A percentile compares a stretch with the other conserved stretches of the same genome.
Conservation (phyloP, 2,329 filamentous ascomycete species). For the Fusarium lateritium region DNA sequence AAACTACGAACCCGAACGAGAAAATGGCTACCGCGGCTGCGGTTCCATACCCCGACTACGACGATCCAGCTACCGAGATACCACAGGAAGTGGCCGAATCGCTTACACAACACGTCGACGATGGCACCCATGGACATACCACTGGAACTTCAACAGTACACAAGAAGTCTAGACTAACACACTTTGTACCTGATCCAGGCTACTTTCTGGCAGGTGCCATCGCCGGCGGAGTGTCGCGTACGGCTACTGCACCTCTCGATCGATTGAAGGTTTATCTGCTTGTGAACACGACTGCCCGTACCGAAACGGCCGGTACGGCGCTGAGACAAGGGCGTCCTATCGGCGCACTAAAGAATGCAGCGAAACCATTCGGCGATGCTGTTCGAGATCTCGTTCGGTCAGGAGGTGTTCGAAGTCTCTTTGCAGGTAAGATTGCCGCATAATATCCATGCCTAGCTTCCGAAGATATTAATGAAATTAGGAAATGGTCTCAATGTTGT, state of each 20-base stretch:
- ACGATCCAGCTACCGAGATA: conserved; percentile 46
- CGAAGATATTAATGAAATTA: conserved; percentile 55
- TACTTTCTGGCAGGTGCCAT: conserved; percentile 97
- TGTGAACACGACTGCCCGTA: conserved; percentile 77
- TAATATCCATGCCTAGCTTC: neutral
- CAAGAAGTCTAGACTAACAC: conserved; percentile 71
- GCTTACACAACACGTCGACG: conserved; percentile 49
- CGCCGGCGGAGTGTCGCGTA: conserved; percentile 94
- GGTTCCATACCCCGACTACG: conserved; percentile 41
- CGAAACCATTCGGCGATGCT: conserved; percentile 79
- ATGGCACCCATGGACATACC: conserved; percentile 55
- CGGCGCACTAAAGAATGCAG: conserved; percentile 74
- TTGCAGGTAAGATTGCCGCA: conserved; percentile 79
- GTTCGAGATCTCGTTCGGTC: conserved; percentile 85
- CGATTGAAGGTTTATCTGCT: conserved; percentile 98
- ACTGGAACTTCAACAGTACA: conserved; percentile 54
- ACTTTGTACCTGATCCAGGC: conserved; percentile 88
- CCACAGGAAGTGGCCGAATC: conserved; percentile 43
- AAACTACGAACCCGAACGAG: conserved; percentile 21
- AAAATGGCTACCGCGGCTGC: conserved; percentile 42
- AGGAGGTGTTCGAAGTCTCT: conserved; percentile 90
- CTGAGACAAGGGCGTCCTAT: conserved; percentile 79
- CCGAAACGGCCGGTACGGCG: conserved; percentile 73
- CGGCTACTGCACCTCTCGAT: conserved; percentile 95
- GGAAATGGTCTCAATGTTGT: conserved; percentile 96